Conservation (phyloP, 139 green algal genomes). For the Chlorella ohadii region DNA sequence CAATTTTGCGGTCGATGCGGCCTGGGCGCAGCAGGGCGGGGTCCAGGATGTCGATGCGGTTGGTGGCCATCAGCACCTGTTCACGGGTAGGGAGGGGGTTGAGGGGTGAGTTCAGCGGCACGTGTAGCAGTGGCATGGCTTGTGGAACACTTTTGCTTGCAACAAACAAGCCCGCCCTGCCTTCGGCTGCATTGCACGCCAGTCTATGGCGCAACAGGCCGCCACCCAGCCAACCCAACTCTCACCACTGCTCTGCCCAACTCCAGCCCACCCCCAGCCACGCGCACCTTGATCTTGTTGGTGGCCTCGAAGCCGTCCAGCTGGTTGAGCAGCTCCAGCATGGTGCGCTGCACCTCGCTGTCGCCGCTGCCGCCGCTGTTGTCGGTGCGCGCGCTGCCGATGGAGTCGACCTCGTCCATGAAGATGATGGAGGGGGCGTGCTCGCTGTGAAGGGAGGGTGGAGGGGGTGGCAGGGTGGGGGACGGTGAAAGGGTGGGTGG, state of each 20-base stretch:
- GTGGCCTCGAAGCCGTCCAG: constrained; percentile 99
- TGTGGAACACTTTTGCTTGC: no score
- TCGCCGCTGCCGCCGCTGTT: constrained; percentile 88
- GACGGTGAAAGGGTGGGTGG: no score
- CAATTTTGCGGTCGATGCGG: constrained; percentile 99
- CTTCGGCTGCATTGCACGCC: no score
- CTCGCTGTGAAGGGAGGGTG: constrained; percentile 69
- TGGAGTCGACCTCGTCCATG: constrained; percentile 99
- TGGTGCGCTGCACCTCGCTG: constrained; percentile 98
- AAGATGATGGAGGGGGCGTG: constrained; percentile 98
- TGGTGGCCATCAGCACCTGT: constrained; percentile 99
- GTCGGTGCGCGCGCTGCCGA: constrained; percentile 93
- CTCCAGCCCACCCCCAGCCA: no score
- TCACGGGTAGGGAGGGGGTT: no score
- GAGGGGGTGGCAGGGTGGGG: not conserved
- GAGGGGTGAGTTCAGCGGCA: no score
- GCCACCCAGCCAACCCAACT: not conserved
- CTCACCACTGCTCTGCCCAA: not conserved
- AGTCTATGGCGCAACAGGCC: no score
- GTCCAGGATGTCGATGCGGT: constrained; percentile 99
- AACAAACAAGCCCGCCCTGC: no score
- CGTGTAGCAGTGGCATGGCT: no score
- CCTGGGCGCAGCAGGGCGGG: constrained; percentile 96
- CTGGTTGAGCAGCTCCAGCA: constrained; percentile 99
- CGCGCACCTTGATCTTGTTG: constrained; percentile 98